Evolutionary conservation across 805 yeast species (phyloP), one percentile per base, ranked within the genome.

Genomic region (Lachancea fermentati): DNA sequence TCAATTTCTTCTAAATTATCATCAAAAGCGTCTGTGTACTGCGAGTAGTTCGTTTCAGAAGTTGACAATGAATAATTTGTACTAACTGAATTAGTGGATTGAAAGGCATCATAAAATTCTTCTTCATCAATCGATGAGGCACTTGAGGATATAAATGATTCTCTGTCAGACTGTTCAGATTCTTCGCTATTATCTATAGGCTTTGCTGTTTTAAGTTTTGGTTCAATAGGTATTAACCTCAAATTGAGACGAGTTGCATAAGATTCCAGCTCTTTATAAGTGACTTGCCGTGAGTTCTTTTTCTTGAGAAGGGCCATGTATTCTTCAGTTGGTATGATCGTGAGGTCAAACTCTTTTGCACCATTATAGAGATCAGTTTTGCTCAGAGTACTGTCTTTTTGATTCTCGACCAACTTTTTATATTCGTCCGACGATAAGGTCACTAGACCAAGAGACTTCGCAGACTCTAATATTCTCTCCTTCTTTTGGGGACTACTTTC

Each of bases 251-350:
- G 55, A 13, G 52, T 50, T 2, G 74, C 74, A 33, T 55, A 51
- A 14, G 51, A 49, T 32, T 58, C 54, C 14, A 70, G 38, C 12
- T 58, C 62, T 1, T 57, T 66, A 34, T 57, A 56, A 7, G 60
- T 48, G 16, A 57, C 19, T n/a, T 52, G 52, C 14, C 42, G 44
- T 15, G 29, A 29, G 34, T 45, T 46, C 34, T 53, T 57, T 13
- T 51, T 58, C 31, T 56, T 60, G 36, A 69, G 44, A 16, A 72
- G 49, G 1, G 51, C 39, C 34, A 56, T 59, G 47, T 69, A 73
- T 41, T 73, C 78, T 0, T 69, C 74, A 4, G 57, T 47, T 1
- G 77, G 67, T 32, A 75, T 46, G 1, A 74, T 69, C 2, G 69
- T 62, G 36, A 75, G 51, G 6, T 69, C 68, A 47, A 69, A 68